These are phyloP conservation scores for Geotrichum siamense DNA, from an alignment of 1,139 yeast genomes.

Conservation along the genomic window DNA sequence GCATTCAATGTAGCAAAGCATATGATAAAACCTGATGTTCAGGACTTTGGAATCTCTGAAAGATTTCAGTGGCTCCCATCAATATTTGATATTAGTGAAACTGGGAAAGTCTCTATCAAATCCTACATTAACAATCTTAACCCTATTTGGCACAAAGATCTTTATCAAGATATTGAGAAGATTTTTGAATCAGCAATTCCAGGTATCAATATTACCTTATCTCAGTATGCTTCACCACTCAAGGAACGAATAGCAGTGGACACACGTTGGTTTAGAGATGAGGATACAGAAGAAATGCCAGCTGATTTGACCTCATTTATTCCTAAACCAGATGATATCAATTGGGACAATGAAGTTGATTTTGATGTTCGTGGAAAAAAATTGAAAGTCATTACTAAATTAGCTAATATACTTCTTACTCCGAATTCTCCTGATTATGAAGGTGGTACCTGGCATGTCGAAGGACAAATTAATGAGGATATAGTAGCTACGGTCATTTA, in stretches of 20 bases:
- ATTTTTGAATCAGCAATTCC: conserved; percentile 35
- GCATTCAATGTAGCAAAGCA: conserved; percentile 2
- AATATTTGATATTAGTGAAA: conserved; percentile 19
- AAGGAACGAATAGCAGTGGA: conserved; percentile 7
- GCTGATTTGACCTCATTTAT: not conserved
- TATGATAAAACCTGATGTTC: conserved; percentile 19
- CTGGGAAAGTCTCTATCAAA: conserved; percentile 22
- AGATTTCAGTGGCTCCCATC: conserved; percentile 28
- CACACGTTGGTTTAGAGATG: conserved; percentile 2
- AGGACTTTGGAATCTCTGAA: conserved; percentile 22
- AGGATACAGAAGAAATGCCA: conserved; percentile 2
- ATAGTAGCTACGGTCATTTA: conserved; percentile 41
- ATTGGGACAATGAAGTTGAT: conserved; percentile 15
- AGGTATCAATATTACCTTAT: conserved; percentile 33
- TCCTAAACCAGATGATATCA: conserved; percentile 15
- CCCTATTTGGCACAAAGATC: conserved; percentile 28
- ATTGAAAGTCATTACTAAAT: conserved; percentile 39
- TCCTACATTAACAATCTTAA: conserved; percentile 42
- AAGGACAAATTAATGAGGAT: conserved; percentile 41
- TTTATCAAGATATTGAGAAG: conserved; percentile 33
- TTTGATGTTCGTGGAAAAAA: conserved; percentile 17
- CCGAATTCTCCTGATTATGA: conserved; percentile 39
- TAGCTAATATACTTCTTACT: conserved; percentile 41
- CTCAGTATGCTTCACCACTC: conserved; percentile 12
- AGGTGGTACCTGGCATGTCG: conserved; percentile 46